A percentile compares a stretch with the other conserved stretches of the same genome.
These are phyloP conservation scores for Penicillium tannophilum DNA, from an alignment of 495 filamentous ascomycete species.

Conservation along the genomic window DNA sequence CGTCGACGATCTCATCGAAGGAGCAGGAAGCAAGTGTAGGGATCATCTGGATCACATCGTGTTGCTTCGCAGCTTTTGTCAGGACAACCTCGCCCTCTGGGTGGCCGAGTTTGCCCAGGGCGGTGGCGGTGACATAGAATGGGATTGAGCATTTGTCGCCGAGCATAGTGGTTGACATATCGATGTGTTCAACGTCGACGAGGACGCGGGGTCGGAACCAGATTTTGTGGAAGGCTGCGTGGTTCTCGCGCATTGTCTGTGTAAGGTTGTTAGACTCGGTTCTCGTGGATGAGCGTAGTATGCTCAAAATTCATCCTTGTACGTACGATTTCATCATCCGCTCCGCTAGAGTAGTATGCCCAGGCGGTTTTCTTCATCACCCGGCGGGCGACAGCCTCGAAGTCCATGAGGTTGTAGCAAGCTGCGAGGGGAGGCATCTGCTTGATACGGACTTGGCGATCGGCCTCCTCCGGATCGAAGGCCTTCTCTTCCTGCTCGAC, in stretches of 20 bases:
- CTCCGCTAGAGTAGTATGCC: conserved; percentile 95
- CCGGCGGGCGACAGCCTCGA: conserved; percentile 82
- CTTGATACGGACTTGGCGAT: conserved; percentile 71
- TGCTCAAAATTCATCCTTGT: background rate
- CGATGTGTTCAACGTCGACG: conserved; percentile 82
- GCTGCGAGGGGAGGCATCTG: conserved; percentile 81
- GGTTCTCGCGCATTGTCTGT: conserved; percentile 95
- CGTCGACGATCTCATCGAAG: conserved; percentile 96
- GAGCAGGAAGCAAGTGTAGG: conserved; percentile 97
- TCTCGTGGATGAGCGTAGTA: background rate
- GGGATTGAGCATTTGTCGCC: conserved; percentile 79
- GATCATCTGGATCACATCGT: conserved; percentile 95
- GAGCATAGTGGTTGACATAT: conserved; percentile 87
- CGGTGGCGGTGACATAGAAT: conserved; percentile 92
- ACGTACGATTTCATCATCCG: conserved; percentile 94
- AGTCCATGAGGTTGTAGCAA: conserved; percentile 95
- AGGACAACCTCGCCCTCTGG: conserved; percentile 90
- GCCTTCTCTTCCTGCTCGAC: conserved; percentile 71
- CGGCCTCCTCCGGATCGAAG: conserved; percentile 75
- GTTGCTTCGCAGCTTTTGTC: conserved; percentile 77
- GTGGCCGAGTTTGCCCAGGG: conserved; percentile 87
- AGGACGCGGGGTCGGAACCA: conserved; percentile 92
- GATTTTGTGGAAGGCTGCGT: conserved; percentile 93
- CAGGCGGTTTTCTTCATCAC: conserved; percentile 95
- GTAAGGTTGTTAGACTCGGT: conserved; percentile 1